Evolutionary conservation across 208 protist genomes (phyloP).

Genomic region (Endotrypanum monterogeii): DNA sequence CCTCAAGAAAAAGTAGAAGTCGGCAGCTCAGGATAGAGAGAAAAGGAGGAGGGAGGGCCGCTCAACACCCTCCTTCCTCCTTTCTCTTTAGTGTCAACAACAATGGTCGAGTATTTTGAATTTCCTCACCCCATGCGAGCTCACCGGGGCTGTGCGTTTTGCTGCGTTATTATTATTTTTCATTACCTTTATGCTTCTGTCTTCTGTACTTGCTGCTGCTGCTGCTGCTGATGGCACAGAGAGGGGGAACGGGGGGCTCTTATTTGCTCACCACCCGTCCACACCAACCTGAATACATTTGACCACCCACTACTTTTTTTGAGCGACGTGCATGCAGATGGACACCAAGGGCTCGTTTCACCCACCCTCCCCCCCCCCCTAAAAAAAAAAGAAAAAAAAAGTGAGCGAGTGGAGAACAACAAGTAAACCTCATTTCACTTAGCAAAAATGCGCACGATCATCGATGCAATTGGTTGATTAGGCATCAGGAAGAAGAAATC

Average conservation of each 20-base stretch:
- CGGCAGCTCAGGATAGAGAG: too few relatives aligned
- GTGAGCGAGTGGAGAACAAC: not conserved
- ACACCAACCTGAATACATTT: too few relatives aligned
- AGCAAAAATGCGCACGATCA: not conserved
- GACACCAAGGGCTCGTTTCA: not conserved
- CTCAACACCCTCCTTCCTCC: too few relatives aligned
- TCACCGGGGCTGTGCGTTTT: not conserved
- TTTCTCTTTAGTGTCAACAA: too few relatives aligned
- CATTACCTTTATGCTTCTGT: not conserved
- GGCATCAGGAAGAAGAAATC: not conserved
- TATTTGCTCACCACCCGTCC: not conserved
- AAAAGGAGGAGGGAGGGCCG: too few relatives aligned
- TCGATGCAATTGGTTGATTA: not conserved
- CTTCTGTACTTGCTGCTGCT: slow-evolving; percentile 9
- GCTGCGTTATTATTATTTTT: not conserved
- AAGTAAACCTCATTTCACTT: not conserved
- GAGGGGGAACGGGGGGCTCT: not conserved
- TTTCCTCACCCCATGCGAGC: not conserved
- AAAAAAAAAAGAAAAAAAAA: not conserved
- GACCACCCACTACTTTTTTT: not conserved
- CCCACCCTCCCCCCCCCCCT: not conserved
- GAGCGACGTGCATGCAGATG: not conserved
- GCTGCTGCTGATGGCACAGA: not conserved
- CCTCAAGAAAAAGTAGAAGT: slow-evolving; percentile 23
- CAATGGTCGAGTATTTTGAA: too few relatives aligned